Evolutionary conservation across 1,284 basidiomycete species (phyloP).

Genomic region (Blastosporella zonata): DNA sequence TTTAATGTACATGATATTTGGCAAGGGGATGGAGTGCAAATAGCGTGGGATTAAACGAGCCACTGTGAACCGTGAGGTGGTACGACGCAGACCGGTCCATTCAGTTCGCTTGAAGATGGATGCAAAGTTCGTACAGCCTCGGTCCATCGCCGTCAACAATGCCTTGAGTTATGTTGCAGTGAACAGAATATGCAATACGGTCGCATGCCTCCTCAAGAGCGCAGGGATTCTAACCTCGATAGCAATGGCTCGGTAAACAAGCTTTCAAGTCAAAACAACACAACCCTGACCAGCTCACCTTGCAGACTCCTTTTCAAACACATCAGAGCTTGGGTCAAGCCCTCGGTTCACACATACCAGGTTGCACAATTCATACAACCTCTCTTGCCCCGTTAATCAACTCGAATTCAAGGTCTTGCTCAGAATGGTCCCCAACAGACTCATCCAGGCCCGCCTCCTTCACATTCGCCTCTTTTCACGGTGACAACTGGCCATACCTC

Average conservation of each 20-base stretch:
- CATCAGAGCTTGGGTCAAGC: conserved; percentile 51
- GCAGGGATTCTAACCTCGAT: conserved; percentile 45
- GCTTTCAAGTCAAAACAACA: conserved; percentile 20
- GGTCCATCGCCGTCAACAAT: conserved; percentile 20
- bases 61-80: conserved; percentile 24
- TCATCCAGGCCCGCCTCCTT: conserved; percentile 29
- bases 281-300: conserved; percentile 25
- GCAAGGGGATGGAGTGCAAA: conserved; percentile 21
- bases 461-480: conserved; percentile 34
- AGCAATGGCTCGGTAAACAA: conserved; percentile 43
- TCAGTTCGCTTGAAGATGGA: conserved; percentile 32
- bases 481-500: conserved; percentile 31
- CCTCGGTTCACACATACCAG: conserved; percentile 37
- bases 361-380: conserved; percentile 22
- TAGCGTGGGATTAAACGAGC: conserved; percentile 25
- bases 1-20: conserved; percentile 20
- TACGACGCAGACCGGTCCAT: conserved; percentile 20
- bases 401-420: conserved; percentile 32
- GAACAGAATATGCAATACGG: conserved; percentile 47
- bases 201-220: conserved; percentile 42
- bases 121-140: conserved; percentile 31
- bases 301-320: conserved; percentile 43
- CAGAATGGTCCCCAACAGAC: conserved; percentile 31
- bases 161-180: conserved; percentile 32
- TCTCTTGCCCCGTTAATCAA: conserved; percentile 29